Percentiles rank a stretch among this genome's conserved stretches.
These are phyloP conservation scores for Symbiodinium natans DNA, from an alignment of 73 alveolate species.

Conservation along the genomic window DNA sequence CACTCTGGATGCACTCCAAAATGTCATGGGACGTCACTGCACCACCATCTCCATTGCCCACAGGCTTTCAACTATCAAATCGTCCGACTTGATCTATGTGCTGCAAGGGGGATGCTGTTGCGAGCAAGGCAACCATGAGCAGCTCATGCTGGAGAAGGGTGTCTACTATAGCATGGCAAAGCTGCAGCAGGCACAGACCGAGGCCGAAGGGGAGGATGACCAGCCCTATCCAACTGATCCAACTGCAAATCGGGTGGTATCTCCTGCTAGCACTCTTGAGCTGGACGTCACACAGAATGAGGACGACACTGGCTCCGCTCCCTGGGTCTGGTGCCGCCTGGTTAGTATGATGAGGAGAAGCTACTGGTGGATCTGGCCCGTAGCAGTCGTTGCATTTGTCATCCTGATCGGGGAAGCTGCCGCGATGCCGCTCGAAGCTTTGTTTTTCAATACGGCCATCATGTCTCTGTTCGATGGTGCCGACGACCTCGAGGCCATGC, in stretches of 20 bases:
- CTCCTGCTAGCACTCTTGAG: not conserved
- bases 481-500: constrained; percentile 1
- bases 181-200: not conserved
- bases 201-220: not conserved
- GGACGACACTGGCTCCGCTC: not conserved
- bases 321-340: not conserved
- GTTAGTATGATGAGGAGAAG: not conserved
- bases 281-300: not conserved
- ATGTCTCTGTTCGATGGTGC: not conserved
- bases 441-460: not conserved
- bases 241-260: not conserved
- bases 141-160: constrained; percentile 60
- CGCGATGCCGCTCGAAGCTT: not conserved
- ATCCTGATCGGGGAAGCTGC: not conserved
- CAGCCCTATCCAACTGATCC: no score
- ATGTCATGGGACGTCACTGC: not conserved
- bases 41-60: constrained; percentile 81
- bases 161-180: constrained; percentile 52
- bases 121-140: constrained; percentile 46
- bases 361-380: not conserved
- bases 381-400: not conserved
- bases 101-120: constrained; percentile 27
- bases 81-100: constrained; percentile 95
- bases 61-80: constrained; percentile 93
- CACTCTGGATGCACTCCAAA: constrained; percentile 32